Evolutionary conservation across 306 rosid species (phyloP).

Genomic region (Ceratonia siliqua): DNA sequence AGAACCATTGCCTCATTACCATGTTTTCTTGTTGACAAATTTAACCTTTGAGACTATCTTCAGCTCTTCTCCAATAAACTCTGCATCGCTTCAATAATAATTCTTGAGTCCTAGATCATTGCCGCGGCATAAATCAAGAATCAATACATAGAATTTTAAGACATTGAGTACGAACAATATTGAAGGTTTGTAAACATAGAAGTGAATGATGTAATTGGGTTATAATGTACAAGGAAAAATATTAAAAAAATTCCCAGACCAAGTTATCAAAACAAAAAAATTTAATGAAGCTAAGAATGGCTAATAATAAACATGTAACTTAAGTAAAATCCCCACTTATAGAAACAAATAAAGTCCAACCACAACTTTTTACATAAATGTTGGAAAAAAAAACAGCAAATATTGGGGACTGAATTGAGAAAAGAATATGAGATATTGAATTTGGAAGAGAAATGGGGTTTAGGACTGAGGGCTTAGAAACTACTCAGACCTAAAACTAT

Average conservation of each 20-base stretch:
- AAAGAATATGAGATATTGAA: no score
- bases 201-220: slow-evolving; percentile 18
- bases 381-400: no score
- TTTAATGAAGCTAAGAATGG: not conserved
- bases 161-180: not conserved
- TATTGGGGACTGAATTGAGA: no score
- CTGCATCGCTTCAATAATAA: slow-evolving; percentile 47
- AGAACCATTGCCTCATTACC: slow-evolving; percentile 5
- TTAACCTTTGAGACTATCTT: slow-evolving; percentile 39
- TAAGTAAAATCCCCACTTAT: no score
- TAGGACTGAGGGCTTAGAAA: no score
- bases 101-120: slow-evolving; percentile 38
- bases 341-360: no score
- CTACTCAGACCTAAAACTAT: no score
- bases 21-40: slow-evolving; percentile 2
- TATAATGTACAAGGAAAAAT: slow-evolving; percentile 8
- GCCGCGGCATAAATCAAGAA: slow-evolving; percentile 53
- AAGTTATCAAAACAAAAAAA: not conserved
- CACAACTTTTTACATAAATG: no score
- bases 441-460: no score
- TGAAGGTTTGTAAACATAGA: slow-evolving; percentile 17
- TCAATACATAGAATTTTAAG: slow-evolving; percentile 37
- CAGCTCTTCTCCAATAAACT: slow-evolving; percentile 23
- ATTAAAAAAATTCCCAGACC: not conserved
- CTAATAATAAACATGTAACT: no score